These are phyloP conservation scores for Sutorius eximius DNA, from an alignment of 1,284 basidiomycete species.

Conservation along the genomic window DNA sequence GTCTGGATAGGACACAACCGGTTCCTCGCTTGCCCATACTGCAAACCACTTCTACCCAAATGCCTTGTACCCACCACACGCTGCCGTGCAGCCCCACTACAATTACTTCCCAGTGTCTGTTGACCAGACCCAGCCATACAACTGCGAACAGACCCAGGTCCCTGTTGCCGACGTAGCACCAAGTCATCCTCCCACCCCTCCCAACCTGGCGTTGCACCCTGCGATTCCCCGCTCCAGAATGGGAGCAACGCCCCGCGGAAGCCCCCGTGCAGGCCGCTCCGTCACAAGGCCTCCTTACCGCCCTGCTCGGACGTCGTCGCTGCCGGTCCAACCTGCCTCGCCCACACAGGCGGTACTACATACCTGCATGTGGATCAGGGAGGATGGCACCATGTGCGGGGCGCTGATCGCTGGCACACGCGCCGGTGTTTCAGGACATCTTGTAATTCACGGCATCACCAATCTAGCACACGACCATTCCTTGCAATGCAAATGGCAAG, in stretches of 20 bases:
- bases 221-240: no score
- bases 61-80: no score
- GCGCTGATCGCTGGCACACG: neutral
- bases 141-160: neutral
- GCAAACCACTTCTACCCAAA: neutral
- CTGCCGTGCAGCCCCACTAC: neutral
- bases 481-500: constrained; percentile 17
- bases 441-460: constrained; percentile 13
- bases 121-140: neutral
- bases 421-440: constrained; percentile 9
- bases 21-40: neutral
- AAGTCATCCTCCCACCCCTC: no score
- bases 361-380: constrained; percentile 10
- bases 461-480: accelerated
- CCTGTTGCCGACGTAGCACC: no score
- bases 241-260: neutral
- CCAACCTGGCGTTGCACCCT: neutral
- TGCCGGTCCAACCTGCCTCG: neutral
- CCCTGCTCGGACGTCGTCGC: neutral
- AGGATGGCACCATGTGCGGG: constrained; percentile 6
- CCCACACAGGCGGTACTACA: neutral
- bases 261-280: neutral
- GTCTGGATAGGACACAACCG: constrained; percentile 2
- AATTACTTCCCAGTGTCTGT: neutral
- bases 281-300: neutral